These are phyloP conservation scores for Beauveria rudraprayagi DNA, from an alignment of 2,329 filamentous ascomycete species.

Conservation along the genomic window DNA sequence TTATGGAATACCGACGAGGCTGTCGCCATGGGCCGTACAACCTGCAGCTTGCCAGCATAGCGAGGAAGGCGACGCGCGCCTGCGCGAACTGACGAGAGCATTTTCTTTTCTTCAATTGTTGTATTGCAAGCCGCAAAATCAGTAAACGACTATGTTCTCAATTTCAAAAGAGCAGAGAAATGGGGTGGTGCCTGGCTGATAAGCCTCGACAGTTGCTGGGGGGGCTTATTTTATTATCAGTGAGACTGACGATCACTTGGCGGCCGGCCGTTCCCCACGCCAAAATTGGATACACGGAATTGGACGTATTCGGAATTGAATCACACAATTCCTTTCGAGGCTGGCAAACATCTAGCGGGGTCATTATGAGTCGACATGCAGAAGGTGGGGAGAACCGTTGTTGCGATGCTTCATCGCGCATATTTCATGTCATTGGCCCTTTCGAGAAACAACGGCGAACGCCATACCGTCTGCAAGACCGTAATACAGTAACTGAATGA, in stretches of 20 bases:
- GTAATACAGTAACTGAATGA: background rate
- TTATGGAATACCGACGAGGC: slow-evolving; percentile 34
- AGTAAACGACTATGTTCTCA: background rate
- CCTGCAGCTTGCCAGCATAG: background rate
- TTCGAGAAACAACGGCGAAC: no score
- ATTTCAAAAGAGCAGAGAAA: background rate
- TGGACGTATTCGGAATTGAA: slow-evolving; percentile 1
- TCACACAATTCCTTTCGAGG: background rate
- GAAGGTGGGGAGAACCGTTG: background rate
- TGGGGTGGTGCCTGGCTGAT: background rate
- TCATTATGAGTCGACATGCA: slow-evolving; percentile 3
- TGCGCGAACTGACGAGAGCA: slow-evolving; percentile 7
- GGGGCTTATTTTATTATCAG: slow-evolving; percentile 1
- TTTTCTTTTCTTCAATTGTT: background rate
- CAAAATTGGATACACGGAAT: slow-evolving; percentile 2
- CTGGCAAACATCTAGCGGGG: background rate
- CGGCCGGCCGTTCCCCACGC: slow-evolving; percentile 5
- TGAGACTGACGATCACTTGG: slow-evolving; percentile 1
- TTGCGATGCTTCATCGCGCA: background rate
- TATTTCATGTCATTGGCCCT: no score
- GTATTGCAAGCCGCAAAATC: background rate
- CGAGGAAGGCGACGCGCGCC: slow-evolving; percentile 3
- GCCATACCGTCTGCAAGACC: background rate
- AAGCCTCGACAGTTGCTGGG: background rate
- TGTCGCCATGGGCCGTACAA: background rate